Base-by-base conservation (phyloP, 768 basidiomycete genomes). In the Cystofilobasidium bisporidii region DNA sequence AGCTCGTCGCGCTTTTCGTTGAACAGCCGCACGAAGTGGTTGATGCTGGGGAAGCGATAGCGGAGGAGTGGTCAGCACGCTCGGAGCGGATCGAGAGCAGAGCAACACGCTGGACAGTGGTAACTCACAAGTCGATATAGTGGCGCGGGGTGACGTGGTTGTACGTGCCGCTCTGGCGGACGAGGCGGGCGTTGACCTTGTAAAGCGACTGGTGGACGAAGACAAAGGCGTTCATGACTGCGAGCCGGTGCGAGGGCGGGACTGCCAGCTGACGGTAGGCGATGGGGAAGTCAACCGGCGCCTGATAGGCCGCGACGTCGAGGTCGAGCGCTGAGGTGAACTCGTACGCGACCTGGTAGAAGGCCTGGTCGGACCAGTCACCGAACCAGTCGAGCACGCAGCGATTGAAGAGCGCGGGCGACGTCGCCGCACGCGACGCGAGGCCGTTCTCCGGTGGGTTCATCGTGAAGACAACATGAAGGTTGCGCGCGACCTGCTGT, bases 381-480 rank as follows among this genome's bases (percentile, higher is more conserved):
- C 96, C 96, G 73, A 98, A 98, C 96, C 96, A 99, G 77, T 99
- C 94, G 66, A 99, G 81, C 11, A 99, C 96, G 76, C 96, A 99
- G 80, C 96, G 87, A 80, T 99, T 99, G 85, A 78, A 78, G 73
- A 98, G 80, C 22, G 96, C 96, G 11, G 96, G 96, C 1, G 96
- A 99, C 0, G 96, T 97, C 2, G 94, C 96, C 15, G 92, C 96
- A 58, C 86, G 0, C 93, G 94, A 50, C 92, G 96, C 64, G 43
- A 59, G 57, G 33, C 47, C 65, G 18, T 66, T 45, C 43, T 61
- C 61, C 0, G 67, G 67, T 14, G 67, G 67, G 36, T 68, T 68
- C 67, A 98, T 98, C 22, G 94, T 98, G 80, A 98, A 99, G 12
- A 98, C 96, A 40, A 98, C 94, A 73, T 99, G 96, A 1, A 99